Conservation (phyloP, 352 stramenopile genomes). For the Bremia lactucae region DNA sequence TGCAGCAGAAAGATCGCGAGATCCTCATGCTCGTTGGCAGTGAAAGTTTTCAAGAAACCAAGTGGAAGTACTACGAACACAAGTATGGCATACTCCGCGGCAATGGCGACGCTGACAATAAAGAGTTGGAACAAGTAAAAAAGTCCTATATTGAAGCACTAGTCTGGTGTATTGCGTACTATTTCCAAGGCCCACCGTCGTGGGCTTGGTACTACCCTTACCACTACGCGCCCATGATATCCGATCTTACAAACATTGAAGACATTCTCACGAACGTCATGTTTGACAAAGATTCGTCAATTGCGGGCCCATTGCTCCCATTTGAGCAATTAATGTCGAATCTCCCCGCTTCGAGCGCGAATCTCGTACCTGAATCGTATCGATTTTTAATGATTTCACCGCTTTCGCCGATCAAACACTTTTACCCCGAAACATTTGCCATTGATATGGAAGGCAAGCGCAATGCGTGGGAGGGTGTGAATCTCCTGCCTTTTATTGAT, state of each 20-base stretch:
- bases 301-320: slow-evolving; percentile 85
- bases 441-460: slow-evolving; percentile 84
- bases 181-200: slow-evolving; percentile 88
- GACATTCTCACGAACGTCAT: slow-evolving; percentile 44
- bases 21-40: slow-evolving; percentile 51
- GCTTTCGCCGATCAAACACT: slow-evolving; percentile 93
- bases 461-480: slow-evolving; percentile 99
- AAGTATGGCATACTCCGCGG: slow-evolving; percentile 63
- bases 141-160: slow-evolving; percentile 72
- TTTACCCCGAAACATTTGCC: slow-evolving; percentile 83
- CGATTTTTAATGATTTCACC: slow-evolving; percentile 92
- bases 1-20: slow-evolving; percentile 30
- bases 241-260: slow-evolving; percentile 91
- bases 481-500: slow-evolving; percentile 98
- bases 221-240: slow-evolving; percentile 98
- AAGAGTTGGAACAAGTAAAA: slow-evolving; percentile 48
- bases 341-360: slow-evolving; percentile 89
- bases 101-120: slow-evolving; percentile 46
- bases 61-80: slow-evolving; percentile 77
- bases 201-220: slow-evolving; percentile 99
- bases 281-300: slow-evolving; percentile 71
- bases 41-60: slow-evolving; percentile 71
- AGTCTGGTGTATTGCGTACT: slow-evolving; percentile 73
- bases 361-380: slow-evolving; percentile 90
- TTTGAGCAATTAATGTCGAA: slow-evolving; percentile 98